Base-by-base conservation (phyloP, 331 rosid species). In the Rhamnella rubrinervis region DNA sequence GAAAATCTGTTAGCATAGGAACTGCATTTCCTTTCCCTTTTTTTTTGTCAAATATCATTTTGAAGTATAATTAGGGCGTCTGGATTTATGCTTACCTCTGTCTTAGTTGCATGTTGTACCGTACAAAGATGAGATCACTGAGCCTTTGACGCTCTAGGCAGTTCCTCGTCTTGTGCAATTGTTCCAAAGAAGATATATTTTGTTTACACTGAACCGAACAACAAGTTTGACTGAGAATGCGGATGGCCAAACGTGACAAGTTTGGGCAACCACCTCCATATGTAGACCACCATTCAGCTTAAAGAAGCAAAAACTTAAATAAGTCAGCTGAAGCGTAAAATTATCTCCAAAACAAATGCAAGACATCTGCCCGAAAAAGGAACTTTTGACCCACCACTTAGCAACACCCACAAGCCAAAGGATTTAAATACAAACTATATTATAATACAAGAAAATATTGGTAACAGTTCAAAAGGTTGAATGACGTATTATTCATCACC, bases 271-370 rank as follows among this genome's bases (percentile, higher is more conserved):
- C 58, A 61, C 79, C 21, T 16, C 79, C 79, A 61, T 75, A 75
- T 44, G 79, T 75, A 14, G 79, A 75, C 79, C 79, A 68, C 79
- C 79, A 75, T 53, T 68, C 74, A 61, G 74, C 73, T 67, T 23
- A 41, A 47, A 61, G 59, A 68, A 40, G 40, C 23, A 75, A 16
- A 75, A 19, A 14, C 37, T 39, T 18, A 52, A 28, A 18, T 25
- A 49, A 58, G 47, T 50, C 15, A 64, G 55, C 55, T 25, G 1
- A 65, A 44, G 37, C 11, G 31, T 47, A 46, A 31, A 47, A 56
- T 44, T 5, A 65, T 23, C 41, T 37, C 40, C 41, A 66, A 50
- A 23, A 49, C 16, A 23, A 8, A 17, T 25, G 59, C 46, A 25
- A 63, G 58, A n/a, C 35, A 31, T 3, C 35, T 4, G 35, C 35